Base-by-base conservation (phyloP, 768 basidiomycete genomes). In the Rhodotorula graminis region DNA sequence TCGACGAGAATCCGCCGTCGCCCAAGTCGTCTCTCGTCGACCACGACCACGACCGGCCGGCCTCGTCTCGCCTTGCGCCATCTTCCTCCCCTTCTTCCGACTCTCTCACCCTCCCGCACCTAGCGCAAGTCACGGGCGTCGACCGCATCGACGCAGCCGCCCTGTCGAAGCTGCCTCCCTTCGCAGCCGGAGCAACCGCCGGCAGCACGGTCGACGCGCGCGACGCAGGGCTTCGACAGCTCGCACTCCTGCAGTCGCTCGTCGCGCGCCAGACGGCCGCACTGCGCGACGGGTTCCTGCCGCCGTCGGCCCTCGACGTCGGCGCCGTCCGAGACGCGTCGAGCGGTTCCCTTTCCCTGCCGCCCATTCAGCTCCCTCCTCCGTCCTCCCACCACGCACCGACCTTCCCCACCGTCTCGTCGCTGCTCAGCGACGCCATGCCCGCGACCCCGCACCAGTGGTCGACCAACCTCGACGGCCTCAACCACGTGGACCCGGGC, bases 391-490 rank as follows among this genome's bases (percentile, higher is more conserved):
- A 53, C 6, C 10, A 12, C 15, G n/a, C n/a, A n/a, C n/a, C n/a
- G n/a, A n/a, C n/a, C n/a, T n/a, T n/a, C n/a, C n/a, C n/a, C n/a
- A n/a, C n/a, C n/a, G n/a, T 8, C 25, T 7, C 37, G 3, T 27
- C 27, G 52, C 27, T 10, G 63, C 16, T 9, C 44, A 12, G 9
- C 50, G 25, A 11, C 50, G 40, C 25, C 2, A 65, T 65, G 64
- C 40, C 52, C 18, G 40, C 63, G 9, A 8, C 18, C 40, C 18
- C 63, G 18, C 63, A 64, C 12, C 40, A n/a, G 5, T 46, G 25
- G 55, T 31, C 47, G 19, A 46, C 55, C 23, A 33, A 47, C 31
- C 52, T 71, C 65, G 65, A 67, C 2, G 70, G 70, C 5, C 65
- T 71, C 33, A 71, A 71, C 65, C 31, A 23, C 29, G 33, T 55